Evolutionary conservation across 179 eudicot species (phyloP).

Genomic region (Vitellaria paradoxa): DNA sequence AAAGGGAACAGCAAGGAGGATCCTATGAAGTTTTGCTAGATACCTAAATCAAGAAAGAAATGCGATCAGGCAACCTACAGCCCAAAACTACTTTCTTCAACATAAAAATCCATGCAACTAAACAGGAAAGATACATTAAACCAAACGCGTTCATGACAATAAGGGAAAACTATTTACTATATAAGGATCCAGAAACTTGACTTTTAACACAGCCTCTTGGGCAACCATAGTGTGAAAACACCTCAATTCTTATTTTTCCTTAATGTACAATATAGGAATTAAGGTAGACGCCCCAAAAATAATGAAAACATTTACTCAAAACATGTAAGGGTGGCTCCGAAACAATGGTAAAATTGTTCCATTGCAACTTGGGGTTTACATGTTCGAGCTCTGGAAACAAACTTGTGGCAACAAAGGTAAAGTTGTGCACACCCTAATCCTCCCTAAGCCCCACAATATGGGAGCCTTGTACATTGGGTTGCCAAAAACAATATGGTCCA

Average conservation of each 20-base stretch:
- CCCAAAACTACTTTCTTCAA: slow-evolving; percentile 16
- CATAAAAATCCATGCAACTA: slow-evolving; percentile 11
- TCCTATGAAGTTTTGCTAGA: slow-evolving; percentile 52
- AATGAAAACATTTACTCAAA: too few relatives aligned
- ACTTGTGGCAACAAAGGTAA: too few relatives aligned
- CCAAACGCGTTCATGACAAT: neutral
- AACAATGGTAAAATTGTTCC: too few relatives aligned
- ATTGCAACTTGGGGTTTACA: too few relatives aligned
- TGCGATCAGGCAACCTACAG: slow-evolving; percentile 47
- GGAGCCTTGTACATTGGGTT: too few relatives aligned
- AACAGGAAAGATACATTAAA: slow-evolving; percentile 10
- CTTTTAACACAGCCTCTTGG: too few relatives aligned
- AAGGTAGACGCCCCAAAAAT: too few relatives aligned
- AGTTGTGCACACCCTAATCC: too few relatives aligned
- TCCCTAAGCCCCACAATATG: too few relatives aligned
- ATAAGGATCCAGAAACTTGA: neutral
- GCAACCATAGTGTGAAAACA: neutral
- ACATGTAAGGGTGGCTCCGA: too few relatives aligned
- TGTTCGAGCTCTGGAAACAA: too few relatives aligned
- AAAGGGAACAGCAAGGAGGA: slow-evolving; percentile 46
- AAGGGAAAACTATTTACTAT: neutral
- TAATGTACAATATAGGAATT: neutral
- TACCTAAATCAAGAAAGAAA: slow-evolving; percentile 68
- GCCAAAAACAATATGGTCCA: too few relatives aligned
- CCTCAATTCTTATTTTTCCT: neutral